These are phyloP conservation scores for Mycena alexandri DNA, from an alignment of 768 basidiomycete genomes.

Conservation along the genomic window DNA sequence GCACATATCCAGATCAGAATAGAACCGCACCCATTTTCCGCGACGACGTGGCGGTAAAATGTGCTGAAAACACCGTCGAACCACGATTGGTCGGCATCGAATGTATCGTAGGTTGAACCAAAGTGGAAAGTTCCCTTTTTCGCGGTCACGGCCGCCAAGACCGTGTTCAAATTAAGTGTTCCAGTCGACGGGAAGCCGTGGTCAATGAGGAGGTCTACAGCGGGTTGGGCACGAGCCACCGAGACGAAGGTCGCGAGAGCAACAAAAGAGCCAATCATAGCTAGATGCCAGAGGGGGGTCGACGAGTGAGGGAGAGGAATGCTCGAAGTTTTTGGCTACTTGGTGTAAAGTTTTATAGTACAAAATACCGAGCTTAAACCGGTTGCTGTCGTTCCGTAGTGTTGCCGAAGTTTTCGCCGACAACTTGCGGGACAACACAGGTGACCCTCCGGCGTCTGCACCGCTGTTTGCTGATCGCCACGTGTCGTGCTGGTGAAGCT, in stretches of 20 bases:
- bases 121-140: constrained; percentile 34
- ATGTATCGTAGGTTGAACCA: constrained; percentile 33
- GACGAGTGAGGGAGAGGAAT: background rate
- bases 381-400: too few species aligned
- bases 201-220: constrained; percentile 33
- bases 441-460: too few species aligned
- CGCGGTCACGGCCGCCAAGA: constrained; percentile 19
- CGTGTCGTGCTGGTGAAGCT: too few species aligned
- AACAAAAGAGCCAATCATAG: constrained; percentile 16
- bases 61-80: constrained; percentile 21
- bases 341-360: constrained; percentile 1
- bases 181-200: constrained; percentile 32
- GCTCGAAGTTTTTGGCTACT: background rate
- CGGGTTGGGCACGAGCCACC: constrained; percentile 25
- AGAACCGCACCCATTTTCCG: constrained; percentile 31
- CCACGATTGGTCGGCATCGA: constrained; percentile 31
- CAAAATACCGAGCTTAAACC: constrained; percentile 23
- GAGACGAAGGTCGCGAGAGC: constrained; percentile 21
- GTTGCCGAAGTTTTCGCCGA: constrained; percentile 20
- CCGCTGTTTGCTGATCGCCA: too few species aligned
- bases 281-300: constrained; percentile 1
- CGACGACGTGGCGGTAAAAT: constrained; percentile 30
- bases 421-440: background rate
- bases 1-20: background rate
- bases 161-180: constrained; percentile 24